Evolutionary conservation across 2,329 filamentous ascomycete genomes (phyloP).

Genomic region (Atkinsonella texensis): DNA sequence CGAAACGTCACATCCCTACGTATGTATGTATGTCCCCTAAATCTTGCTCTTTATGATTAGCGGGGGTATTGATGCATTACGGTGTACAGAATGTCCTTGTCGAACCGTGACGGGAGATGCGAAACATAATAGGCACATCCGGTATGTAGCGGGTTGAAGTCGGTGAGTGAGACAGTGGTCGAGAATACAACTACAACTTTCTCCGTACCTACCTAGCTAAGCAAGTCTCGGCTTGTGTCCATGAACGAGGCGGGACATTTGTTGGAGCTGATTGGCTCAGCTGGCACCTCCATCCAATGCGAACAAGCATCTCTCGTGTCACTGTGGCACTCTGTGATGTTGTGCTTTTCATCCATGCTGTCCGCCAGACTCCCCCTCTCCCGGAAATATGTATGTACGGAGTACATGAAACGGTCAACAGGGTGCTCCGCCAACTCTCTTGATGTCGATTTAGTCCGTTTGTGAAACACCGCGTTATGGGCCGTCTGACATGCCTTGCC

Average conservation of each 20-base stretch:
- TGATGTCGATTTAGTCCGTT: not conserved
- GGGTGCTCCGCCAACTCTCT: not conserved
- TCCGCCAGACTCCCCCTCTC: too few species aligned
- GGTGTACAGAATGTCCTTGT: not conserved
- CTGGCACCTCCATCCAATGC: not conserved
- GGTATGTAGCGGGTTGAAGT: constrained; percentile 1
- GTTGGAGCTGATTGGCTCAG: not conserved
- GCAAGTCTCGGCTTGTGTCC: too few species aligned
- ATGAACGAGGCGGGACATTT: not conserved
- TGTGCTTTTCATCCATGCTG: not conserved
- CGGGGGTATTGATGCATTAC: not conserved
- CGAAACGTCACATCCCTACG: not conserved
- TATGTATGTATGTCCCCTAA: not conserved
- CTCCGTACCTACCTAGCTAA: too few species aligned
- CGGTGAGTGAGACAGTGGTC: not conserved
- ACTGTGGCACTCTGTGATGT: too few species aligned
- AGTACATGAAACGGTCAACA: too few species aligned
- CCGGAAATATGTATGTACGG: too few species aligned
- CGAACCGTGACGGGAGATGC: not conserved
- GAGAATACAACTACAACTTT: too few species aligned
- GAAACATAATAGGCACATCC: constrained; percentile 4
- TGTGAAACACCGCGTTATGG: not conserved
- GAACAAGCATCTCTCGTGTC: not conserved
- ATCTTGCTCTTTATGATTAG: not conserved
- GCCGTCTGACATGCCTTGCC: too few species aligned